These are phyloP conservation scores for Beauveria australis DNA, from an alignment of 2,329 filamentous ascomycete genomes.

Conservation along the genomic window DNA sequence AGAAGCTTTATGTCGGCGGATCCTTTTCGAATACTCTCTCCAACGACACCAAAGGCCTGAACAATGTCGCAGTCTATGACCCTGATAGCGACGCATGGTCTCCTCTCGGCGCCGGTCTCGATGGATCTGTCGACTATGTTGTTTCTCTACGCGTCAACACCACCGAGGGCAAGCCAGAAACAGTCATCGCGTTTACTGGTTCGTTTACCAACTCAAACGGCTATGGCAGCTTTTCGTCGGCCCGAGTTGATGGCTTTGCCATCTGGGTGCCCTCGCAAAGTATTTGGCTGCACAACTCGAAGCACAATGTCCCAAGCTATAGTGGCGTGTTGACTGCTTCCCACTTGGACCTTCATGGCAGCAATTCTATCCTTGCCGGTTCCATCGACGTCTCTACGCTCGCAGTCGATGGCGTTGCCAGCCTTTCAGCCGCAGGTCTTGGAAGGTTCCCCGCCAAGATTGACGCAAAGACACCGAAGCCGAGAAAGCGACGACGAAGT, in stretches of 20 bases:
- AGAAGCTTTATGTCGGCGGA: constrained; percentile 71
- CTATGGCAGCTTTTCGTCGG: constrained; percentile 54
- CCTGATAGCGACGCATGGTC: constrained; percentile 61
- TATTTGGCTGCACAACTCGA: constrained; percentile 83
- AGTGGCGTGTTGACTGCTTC: constrained; percentile 64
- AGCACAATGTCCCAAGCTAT: constrained; percentile 55
- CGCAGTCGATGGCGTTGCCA: constrained; percentile 63
- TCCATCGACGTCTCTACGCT: constrained; percentile 70
- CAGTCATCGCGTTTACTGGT: constrained; percentile 72
- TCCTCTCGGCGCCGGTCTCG: constrained; percentile 75
- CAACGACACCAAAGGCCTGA: constrained; percentile 54
- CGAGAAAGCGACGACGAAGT: constrained; percentile 38
- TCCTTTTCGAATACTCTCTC: constrained; percentile 69
- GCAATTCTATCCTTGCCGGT: constrained; percentile 70
- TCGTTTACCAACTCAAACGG: constrained; percentile 65
- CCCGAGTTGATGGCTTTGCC: constrained; percentile 66
- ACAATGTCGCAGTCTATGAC: constrained; percentile 71
- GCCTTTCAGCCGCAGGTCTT: constrained; percentile 47
- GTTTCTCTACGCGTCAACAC: constrained; percentile 75
- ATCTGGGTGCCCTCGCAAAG: constrained; percentile 80
- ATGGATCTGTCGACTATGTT: constrained; percentile 67
- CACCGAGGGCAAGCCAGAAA: constrained; percentile 58
- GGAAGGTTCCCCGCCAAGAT: constrained; percentile 52
- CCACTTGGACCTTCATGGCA: constrained; percentile 55
- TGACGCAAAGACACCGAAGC: constrained; percentile 25